A percentile compares a stretch with the other conserved stretches of the same genome.
These are phyloP conservation scores for Tricholoma furcatifolium DNA, from an alignment of 768 basidiomycete species.

Conservation along the genomic window DNA sequence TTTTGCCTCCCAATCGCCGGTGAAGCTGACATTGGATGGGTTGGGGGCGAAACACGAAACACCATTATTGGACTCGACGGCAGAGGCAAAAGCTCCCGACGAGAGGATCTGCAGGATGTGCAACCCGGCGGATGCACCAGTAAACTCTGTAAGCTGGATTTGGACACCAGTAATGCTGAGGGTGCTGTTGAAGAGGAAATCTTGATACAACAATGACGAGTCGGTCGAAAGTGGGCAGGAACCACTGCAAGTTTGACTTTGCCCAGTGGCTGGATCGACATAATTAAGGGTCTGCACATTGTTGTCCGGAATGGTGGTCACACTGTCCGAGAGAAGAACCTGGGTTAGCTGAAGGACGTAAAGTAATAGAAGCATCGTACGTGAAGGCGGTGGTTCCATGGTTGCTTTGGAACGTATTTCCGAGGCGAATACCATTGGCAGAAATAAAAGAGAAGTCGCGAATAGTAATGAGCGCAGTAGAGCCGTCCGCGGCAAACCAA, in stretches of 20 bases:
- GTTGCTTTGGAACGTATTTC: slow-evolving; percentile 82
- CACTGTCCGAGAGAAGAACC: slow-evolving; percentile 40
- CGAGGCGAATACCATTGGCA: slow-evolving; percentile 81
- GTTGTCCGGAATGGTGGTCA: slow-evolving; percentile 90
- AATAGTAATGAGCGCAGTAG: slow-evolving; percentile 70
- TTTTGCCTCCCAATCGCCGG: slow-evolving; percentile 69
- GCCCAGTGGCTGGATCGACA: slow-evolving; percentile 70
- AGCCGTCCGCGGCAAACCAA: slow-evolving; percentile 82
- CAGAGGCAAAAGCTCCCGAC: slow-evolving; percentile 86
- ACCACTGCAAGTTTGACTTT: slow-evolving; percentile 74
- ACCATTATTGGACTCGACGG: slow-evolving; percentile 57
- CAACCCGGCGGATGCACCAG: slow-evolving; percentile 75
- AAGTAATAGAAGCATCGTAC: slow-evolving; percentile 40
- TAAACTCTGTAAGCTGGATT: slow-evolving; percentile 75
- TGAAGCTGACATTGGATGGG: slow-evolving; percentile 64
- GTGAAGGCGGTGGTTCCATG: slow-evolving; percentile 88
- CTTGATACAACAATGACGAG: slow-evolving; percentile 80
- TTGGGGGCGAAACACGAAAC: slow-evolving; percentile 77
- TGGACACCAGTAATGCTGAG: slow-evolving; percentile 86
- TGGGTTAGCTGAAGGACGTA: slow-evolving; percentile 4
- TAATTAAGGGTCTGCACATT: slow-evolving; percentile 74
- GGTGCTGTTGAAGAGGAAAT: slow-evolving; percentile 76
- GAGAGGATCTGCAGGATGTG: slow-evolving; percentile 92
- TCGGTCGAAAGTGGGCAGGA: slow-evolving; percentile 82
- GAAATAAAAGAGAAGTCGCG: slow-evolving; percentile 72